Base-by-base conservation (phyloP, 352 stramenopile species). In the Phytophthora litchii region DNA sequence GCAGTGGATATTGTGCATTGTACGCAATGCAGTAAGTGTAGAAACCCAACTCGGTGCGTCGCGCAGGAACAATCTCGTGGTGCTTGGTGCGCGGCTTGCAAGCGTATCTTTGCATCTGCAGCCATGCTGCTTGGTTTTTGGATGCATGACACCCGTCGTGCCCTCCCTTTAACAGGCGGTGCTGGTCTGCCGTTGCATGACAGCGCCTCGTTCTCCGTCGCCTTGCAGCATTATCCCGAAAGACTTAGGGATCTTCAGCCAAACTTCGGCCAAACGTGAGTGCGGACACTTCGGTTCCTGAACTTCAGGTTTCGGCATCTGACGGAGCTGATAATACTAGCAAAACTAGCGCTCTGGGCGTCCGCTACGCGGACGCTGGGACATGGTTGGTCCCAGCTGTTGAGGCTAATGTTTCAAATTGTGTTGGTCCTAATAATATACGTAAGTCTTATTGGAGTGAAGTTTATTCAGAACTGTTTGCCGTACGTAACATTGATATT, bases 11-110 rank as follows among this genome's bases (percentile, higher is more conserved):
- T 27, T 45, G 40, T 9, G 40, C 40, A 32, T 9, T 44, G 19
- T 52, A 27, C 23, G 23, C 23, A 27, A 3, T 27, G 23, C 3
- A 27, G 23, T 5, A 27, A 27, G 23, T 27, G 23, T 27, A 27
- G 52, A 45, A 7, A 44, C 45, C 35, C 31, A 29, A 23, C 16
- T 60, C 37, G 42, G 20, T 54, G 32, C 16, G 29, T 10, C 8
- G 20, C 19, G 19, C 27, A 32, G 54, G 54, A 64, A 66, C 27
- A 54, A 66, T 66, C 41, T 66, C 35, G 27, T 66, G 42, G 50
- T 61, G 50, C 50, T 60, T 66, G 50, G 50, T 42, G 37, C 19
- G 27, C 42, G 32, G 23, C 48, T 48, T 23, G 31, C 13, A 8
- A 60, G 42, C 58, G 42, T 61, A 61, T 60, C 29, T 66, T 60